A percentile compares a stretch with the other conserved stretches of the same genome.
phyloP scores from a whole-genome alignment of 2,329 filamentous ascomycete genomes.

The Westerdykella aurantiaca region DNA sequence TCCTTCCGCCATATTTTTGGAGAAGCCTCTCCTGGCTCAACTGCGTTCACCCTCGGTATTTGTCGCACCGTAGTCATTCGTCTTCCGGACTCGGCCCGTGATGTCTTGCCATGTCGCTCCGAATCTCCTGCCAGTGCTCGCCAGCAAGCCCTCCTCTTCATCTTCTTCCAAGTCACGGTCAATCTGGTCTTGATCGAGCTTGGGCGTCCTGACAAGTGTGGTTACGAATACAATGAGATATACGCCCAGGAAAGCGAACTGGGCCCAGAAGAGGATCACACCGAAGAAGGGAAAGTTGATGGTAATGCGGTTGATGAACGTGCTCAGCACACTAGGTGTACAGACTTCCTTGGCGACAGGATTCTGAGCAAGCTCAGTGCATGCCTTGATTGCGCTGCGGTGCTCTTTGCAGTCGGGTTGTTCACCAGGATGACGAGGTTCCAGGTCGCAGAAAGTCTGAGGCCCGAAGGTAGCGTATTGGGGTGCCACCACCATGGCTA shows the following conservation, averaged over 20 bases:
- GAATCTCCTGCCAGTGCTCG: constrained; percentile 74
- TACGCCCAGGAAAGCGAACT: constrained; percentile 81
- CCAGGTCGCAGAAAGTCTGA: constrained; percentile 84
- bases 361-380: constrained; percentile 69
- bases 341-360: constrained; percentile 73
- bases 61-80: constrained; percentile 25
- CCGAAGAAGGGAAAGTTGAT: constrained; percentile 96
- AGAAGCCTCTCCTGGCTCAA: constrained; percentile 1
- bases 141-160: constrained; percentile 87
- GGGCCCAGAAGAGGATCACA: constrained; percentile 88
- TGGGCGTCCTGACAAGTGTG: constrained; percentile 73
- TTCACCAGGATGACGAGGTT: constrained; percentile 55
- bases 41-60: constrained; percentile 17
- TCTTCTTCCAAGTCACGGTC: constrained; percentile 88
- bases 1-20: too few species aligned
- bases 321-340: constrained; percentile 85
- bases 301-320: constrained; percentile 86
- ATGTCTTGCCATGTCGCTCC: constrained; percentile 87
- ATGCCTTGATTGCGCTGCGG: constrained; percentile 68
- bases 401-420: constrained; percentile 71
- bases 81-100: constrained; percentile 50
- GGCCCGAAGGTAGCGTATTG: constrained; percentile 93
- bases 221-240: constrained; percentile 78
- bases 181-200: constrained; percentile 66
- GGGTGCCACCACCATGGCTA: constrained; percentile 90